Base-by-base conservation (phyloP, 2,329 filamentous ascomycete species). In the Cladosporium sp. region DNA sequence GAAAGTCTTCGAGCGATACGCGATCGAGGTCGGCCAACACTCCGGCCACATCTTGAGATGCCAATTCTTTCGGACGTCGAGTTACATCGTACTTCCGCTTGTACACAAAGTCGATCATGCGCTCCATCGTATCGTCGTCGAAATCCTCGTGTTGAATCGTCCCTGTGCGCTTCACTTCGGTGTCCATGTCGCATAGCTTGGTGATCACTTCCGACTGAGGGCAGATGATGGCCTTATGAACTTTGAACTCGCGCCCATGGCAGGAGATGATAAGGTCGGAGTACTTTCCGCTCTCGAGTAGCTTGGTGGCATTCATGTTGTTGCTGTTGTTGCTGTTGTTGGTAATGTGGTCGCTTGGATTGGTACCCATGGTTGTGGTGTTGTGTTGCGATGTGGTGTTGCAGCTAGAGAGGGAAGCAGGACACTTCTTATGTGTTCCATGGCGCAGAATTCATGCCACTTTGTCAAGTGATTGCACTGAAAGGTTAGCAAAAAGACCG, bases 181-280 rank as follows among this genome's bases (percentile, higher is more conserved):
- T 60, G 14, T 56, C 36, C 36, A 37, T 28, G 22, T 62, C 59
- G 28, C 51, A 61, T 1, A 19, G 36, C 11, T 12, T 49, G 1
- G 55, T 43, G 9, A 66, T 45, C 1, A 61, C 51, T n/a, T 42
- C 30, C 6, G 63, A 65, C n/a, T 55, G 56, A 12, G 55, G 49
- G 43, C 5, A 67, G 15, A 65, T 34, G 22, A 67, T 43, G 17
- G 45, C 50, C 25, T 58, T 67, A 60, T 66, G 62, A 3, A 65
- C 62, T 5, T 60, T 59, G 56, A 61, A 61, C 3, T 40, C 19
- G 19, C 50, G 42, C 12, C 59, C 61, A 5, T 58, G 50, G 45
- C 64, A 65, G 9, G 9, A 19, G 34, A 64, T 60, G 12, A 42
- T 51, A 9, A 66, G 52, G 47, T 65, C 65, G 15, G 62, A 60